phyloP scores from a whole-genome alignment of 169 alveolate genomes.

The Theileria parva region DNA sequence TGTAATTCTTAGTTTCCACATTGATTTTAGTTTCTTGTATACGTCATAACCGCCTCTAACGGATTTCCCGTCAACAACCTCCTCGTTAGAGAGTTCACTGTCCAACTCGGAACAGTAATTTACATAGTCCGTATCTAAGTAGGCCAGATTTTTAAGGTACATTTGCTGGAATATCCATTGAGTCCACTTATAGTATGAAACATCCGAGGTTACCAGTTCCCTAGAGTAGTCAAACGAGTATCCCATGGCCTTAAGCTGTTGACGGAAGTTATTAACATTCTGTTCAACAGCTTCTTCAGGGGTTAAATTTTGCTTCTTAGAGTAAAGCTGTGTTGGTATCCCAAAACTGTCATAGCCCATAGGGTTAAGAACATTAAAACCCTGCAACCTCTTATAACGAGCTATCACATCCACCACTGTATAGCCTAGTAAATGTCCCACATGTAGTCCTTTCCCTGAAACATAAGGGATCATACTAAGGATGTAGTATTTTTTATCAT shows the following conservation, averaged over 20 bases:
- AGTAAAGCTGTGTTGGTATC: slow-evolving; percentile 90
- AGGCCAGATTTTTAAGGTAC: slow-evolving; percentile 80
- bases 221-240: slow-evolving; percentile 86
- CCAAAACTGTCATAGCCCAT: slow-evolving; percentile 95
- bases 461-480: slow-evolving; percentile 91
- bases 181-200: slow-evolving; percentile 86
- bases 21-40: slow-evolving; percentile 73
- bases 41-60: slow-evolving; percentile 85
- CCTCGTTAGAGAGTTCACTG: slow-evolving; percentile 91
- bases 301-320: slow-evolving; percentile 72
- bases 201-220: slow-evolving; percentile 86
- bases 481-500: slow-evolving; percentile 75
- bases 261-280: slow-evolving; percentile 80
- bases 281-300: slow-evolving; percentile 75
- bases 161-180: slow-evolving; percentile 86
- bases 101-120: slow-evolving; percentile 86
- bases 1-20: slow-evolving; percentile 87
- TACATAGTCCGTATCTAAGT: slow-evolving; percentile 76
- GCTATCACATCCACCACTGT: slow-evolving; percentile 86
- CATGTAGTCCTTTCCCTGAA: slow-evolving; percentile 88
- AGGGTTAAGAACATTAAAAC: slow-evolving; percentile 86
- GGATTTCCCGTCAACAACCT: slow-evolving; percentile 84
- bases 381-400: slow-evolving; percentile 82
- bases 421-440: slow-evolving; percentile 91
- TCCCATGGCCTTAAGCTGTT: slow-evolving; percentile 84